Conservation (phyloP, 441 rosid genomes). For the Aleurites moluccanus region DNA sequence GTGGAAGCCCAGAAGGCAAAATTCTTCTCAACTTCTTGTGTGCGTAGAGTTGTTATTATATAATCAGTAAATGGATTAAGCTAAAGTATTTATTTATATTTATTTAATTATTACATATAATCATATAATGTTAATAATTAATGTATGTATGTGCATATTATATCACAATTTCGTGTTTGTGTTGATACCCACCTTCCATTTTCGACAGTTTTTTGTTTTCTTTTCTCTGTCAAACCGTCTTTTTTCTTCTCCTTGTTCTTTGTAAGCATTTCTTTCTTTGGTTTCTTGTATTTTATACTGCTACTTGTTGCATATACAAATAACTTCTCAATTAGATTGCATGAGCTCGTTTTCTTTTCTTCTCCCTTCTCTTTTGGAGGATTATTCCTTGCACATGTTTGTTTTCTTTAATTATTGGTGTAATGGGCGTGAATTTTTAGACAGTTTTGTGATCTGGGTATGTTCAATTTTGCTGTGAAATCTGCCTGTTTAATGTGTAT, state of each 20-base stretch:
- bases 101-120: conserved; percentile 7
- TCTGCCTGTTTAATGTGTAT: conserved; percentile 11
- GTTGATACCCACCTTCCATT: conserved; percentile 37
- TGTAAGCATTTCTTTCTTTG: conserved; percentile 35
- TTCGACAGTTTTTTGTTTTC: conserved; percentile 23
- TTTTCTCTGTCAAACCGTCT: conserved; percentile 22
- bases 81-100: background rate
- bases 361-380: background rate
- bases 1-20: conserved; percentile 58
- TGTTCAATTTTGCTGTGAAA: conserved; percentile 16
- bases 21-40: conserved; percentile 27
- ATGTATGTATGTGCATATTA: conserved; percentile 7
- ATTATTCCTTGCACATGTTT: background rate
- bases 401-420: conserved; percentile 7
- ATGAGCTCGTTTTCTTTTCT: conserved; percentile 16
- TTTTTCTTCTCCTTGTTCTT: conserved; percentile 1
- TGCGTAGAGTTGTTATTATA: conserved; percentile 16
- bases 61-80: conserved; percentile 12
- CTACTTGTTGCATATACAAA: background rate
- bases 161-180: conserved; percentile 31
- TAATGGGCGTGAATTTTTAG: conserved; percentile 25
- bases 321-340: conserved; percentile 17
- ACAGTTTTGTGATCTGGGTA: conserved; percentile 35
- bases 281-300: background rate
- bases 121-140: conserved; percentile 11